These are phyloP conservation scores for Ilyonectria mors-panacis DNA, from an alignment of 2,329 filamentous ascomycete species.

Conservation along the genomic window DNA sequence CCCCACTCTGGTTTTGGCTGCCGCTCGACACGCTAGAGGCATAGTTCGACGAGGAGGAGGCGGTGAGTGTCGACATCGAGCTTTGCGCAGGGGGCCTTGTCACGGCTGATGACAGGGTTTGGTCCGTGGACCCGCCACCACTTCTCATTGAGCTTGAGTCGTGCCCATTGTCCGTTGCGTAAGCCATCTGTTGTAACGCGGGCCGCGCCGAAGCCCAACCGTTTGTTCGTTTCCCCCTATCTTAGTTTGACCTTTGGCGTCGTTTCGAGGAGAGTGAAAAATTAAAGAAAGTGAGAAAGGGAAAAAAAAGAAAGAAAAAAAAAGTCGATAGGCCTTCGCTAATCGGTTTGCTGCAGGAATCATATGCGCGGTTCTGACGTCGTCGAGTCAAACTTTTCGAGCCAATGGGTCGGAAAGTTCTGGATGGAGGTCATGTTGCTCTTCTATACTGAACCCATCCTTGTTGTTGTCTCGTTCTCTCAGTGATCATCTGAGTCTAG, in stretches of 20 bases:
- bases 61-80: conserved; percentile 37
- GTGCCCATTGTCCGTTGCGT: conserved; percentile 27
- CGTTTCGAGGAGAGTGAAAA: not conserved
- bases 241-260: conserved; percentile 30
- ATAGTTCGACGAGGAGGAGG: conserved; percentile 42
- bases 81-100: conserved; percentile 29
- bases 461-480: conserved; percentile 35
- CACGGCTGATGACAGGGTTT: conserved; percentile 24
- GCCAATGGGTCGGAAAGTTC: conserved; percentile 21
- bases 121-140: conserved; percentile 27
- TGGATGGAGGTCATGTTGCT: conserved; percentile 31
- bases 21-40: conserved; percentile 41
- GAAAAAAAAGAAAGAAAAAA: not conserved
- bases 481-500: conserved; percentile 28
- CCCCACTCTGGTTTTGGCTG: conserved; percentile 35
- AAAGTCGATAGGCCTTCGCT: not conserved
- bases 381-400: conserved; percentile 16
- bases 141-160: conserved; percentile 27
- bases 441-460: conserved; percentile 32
- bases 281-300: conserved; percentile 3
- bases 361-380: conserved; percentile 16
- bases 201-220: conserved; percentile 39
- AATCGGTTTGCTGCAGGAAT: conserved; percentile 16
- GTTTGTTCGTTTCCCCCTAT: conserved; percentile 21
- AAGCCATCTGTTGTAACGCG: conserved; percentile 35